phyloP scores from a whole-genome alignment of 495 filamentous ascomycete genomes.

The Aspergillus bridgeri region DNA sequence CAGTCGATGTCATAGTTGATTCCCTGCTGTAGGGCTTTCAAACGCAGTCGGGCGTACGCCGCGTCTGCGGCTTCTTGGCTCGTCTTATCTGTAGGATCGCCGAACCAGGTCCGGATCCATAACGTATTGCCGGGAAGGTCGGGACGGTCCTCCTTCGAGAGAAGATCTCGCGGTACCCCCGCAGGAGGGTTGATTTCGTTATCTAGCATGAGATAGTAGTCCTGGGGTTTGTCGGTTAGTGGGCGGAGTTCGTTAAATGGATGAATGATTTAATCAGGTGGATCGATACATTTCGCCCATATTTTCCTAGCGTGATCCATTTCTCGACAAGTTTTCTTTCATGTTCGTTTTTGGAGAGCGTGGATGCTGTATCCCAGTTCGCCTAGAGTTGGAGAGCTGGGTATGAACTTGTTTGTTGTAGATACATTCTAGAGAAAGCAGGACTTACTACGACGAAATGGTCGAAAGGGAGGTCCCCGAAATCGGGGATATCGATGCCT shows the following conservation, averaged over 20 bases:
- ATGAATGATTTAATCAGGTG: neutral
- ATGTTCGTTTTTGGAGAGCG: conserved; percentile 5
- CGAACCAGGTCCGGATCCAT: conserved; percentile 1
- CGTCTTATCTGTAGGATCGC: neutral
- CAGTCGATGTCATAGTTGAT: neutral
- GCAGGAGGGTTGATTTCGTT: conserved; percentile 10
- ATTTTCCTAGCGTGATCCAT: conserved; percentile 10
- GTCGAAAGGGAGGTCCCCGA: conserved; percentile 12
- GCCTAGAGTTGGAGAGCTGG: conserved; percentile 1
- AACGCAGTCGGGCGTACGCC: neutral
- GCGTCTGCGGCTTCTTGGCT: neutral
- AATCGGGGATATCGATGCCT: neutral
- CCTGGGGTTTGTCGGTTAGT: neutral
- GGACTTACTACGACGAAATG: conserved; percentile 8
- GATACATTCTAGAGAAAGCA: neutral
- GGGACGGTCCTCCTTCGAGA: neutral
- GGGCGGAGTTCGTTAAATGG: neutral
- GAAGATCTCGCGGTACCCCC: conserved; percentile 15
- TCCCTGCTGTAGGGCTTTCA: neutral
- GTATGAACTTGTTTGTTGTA: neutral
- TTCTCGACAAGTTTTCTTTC: conserved; percentile 3
- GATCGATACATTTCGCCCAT: conserved; percentile 3
- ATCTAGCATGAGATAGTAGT: neutral
- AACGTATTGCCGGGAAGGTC: neutral
- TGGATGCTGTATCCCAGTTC: conserved; percentile 9